Conservation (phyloP, 1,139 yeast genomes). For the Blastobotrys petasosporus region DNA sequence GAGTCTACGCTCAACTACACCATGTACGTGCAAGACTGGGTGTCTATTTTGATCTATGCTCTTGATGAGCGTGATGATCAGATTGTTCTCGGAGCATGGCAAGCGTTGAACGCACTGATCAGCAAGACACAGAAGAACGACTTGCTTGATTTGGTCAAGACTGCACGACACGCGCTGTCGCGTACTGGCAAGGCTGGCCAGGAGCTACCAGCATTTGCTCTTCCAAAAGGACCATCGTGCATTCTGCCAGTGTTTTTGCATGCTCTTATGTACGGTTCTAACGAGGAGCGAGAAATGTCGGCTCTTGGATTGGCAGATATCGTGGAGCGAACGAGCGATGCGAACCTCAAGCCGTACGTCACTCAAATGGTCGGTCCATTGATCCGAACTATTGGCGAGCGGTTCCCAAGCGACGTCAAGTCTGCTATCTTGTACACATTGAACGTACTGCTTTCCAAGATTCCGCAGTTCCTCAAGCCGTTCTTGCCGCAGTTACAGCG, state of each 20-base stretch:
- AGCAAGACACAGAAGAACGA: slow-evolving; percentile 56
- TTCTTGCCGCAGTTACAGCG: slow-evolving; percentile 96
- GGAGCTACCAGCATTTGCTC: slow-evolving; percentile 66
- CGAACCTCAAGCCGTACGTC: slow-evolving; percentile 76
- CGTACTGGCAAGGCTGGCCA: slow-evolving; percentile 59
- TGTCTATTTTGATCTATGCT: slow-evolving; percentile 61
- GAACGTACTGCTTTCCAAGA: slow-evolving; percentile 67
- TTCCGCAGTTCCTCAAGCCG: slow-evolving; percentile 89
- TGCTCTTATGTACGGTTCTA: slow-evolving; percentile 90
- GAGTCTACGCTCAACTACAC: slow-evolving; percentile 64
- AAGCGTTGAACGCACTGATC: slow-evolving; percentile 58
- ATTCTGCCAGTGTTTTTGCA: slow-evolving; percentile 87
- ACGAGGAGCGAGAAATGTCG: slow-evolving; percentile 76
- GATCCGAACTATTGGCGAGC: slow-evolving; percentile 96
- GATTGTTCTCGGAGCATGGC: slow-evolving; percentile 66
- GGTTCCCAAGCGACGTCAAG: slow-evolving; percentile 84
- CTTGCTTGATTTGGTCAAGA: slow-evolving; percentile 69
- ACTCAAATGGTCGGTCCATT: slow-evolving; percentile 95
- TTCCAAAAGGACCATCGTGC: slow-evolving; percentile 85
- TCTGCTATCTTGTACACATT: slow-evolving; percentile 85
- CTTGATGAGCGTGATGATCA: slow-evolving; percentile 63
- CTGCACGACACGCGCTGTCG: slow-evolving; percentile 68
- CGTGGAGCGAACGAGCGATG: slow-evolving; percentile 80
- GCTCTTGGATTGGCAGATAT: slow-evolving; percentile 88
- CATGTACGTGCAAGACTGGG: slow-evolving; percentile 69